Base-by-base conservation (phyloP, 129 eudicot genomes). In the Centaurea solstitialis region DNA sequence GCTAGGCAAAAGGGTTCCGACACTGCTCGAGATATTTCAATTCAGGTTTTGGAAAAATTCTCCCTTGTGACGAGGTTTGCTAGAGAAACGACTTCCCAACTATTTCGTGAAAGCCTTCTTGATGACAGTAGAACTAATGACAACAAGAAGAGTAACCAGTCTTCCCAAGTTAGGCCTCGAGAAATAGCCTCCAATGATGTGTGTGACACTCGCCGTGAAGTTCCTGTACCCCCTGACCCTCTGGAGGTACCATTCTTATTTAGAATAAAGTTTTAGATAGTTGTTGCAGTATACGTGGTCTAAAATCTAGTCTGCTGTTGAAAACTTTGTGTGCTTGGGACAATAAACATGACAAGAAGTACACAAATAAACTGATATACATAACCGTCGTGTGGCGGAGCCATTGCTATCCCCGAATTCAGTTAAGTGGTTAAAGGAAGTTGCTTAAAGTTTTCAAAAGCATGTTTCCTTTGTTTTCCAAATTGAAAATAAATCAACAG, bases 11-110 rank as follows among this genome's bases (percentile, higher is more conserved):
- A 93, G 73, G 77, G 59, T 76, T 79, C 85, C 9, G 99, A 93
- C 78, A 93, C 98, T 87, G 93, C 97, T 65, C 91, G 93, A 75
- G 98, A 96, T 88, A 69, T 96, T 79, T 93, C 99, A 41, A 91
- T 96, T 76, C 91, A 93, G 53, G 97, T 96, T 35, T 80, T 96
- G 79, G 98, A 91, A 75, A 96, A 93, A 73, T 96, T 96, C 72
- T 96, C 99, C 45, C 99, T 88, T 64, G 99, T 96, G 65, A 96
- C 99, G 41, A 85, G 87, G 87, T 91, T 96, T 91, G 97, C 99
- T 72, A 88, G 99, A 77, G 99, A 96, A 87, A 96, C 99, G 65
- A 96, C 97, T 72, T 89, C 98, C 72, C 99, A 96, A 79, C 92
- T 93, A 47, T 93, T 96, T 69, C 86, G 97, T 40, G 99, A 96